Evolutionary conservation across 1,139 yeast species (phyloP), one percentile per base, ranked within the genome.

Genomic region (Oligophagozyma castellii): DNA sequence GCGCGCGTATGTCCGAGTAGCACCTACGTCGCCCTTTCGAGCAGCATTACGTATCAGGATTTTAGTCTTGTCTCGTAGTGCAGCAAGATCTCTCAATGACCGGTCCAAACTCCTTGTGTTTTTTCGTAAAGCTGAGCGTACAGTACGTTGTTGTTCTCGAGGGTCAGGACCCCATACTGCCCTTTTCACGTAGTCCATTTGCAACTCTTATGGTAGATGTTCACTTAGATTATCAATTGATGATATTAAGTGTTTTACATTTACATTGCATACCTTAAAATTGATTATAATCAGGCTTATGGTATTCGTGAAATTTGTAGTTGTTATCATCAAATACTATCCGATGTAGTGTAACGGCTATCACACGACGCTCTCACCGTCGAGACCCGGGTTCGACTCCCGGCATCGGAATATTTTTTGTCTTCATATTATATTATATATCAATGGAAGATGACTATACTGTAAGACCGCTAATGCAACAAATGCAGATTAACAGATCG

Each of bases 141-240:
- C 81, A 47, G 75, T 79, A 33, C 93, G 66, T 64, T 78, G 80
- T 71, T 83, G 95, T 48, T 89, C 96, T 46, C 76, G 76, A 26
- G 95, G 94, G 52, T 84, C 95, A 0, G 95, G 95, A 2, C 96
- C 98, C 75, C 92, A 86, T 29, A 86, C 73, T 6, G 86, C 80
- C 50, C 74, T 73, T 58, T 81, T 84, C 26, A 86, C 56, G 46
- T 61, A 72, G 42, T 78, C 81, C 89, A 78, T 77, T n/a, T n/a
- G n/a, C n/a, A n/a, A n/a, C n/a, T n/a, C n/a, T n/a, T n/a, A n/a
- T n/a, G n/a, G n/a, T n/a, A n/a, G n/a, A n/a, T n/a, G n/a, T n/a
- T n/a, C n/a, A n/a, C n/a, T n/a, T n/a, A n/a, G n/a, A n/a, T n/a
- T n/a, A n/a, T n/a, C n/a, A n/a, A n/a, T n/a, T n/a, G n/a, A n/a